Evolutionary conservation across 306 rosid genomes (phyloP), one percentile per base, ranked within the genome.

Genomic region (Erythrophleum fordii): DNA sequence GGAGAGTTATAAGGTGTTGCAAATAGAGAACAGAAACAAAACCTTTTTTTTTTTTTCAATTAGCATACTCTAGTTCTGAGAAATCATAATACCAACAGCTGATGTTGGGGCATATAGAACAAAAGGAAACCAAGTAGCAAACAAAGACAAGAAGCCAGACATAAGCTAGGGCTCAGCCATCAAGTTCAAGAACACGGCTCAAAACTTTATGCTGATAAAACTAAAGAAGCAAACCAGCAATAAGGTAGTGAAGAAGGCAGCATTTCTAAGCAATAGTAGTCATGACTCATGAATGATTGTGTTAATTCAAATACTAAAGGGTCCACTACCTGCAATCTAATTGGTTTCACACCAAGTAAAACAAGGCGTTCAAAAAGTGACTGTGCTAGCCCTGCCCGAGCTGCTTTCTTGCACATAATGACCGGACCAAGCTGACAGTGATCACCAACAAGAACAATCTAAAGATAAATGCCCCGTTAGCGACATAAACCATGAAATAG

Each of bases 381-480:
- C 79, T 95, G 99, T 5, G 99, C 99, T 58, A 95, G 81, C 64
- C 99, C 99, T 66, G 99, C 99, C 81, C 99, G 99, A 69, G 99
- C 99, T 17, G 99, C 99, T 90, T 95, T 95, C 87, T 95, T 95
- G 88, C 99, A 95, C 97, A 92, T 95, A 76, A 95, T 95, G 78
- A 95, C 99, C 17, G 99, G 99, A 86, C 99, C 99, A 83, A 95
- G 97, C 85, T 95, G 99, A 85, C 99, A 95, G 78, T 95, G 99
- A 67, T 95, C 99, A 48, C 99, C 99, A 78, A 95, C 99, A 78
- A 95, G 97, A 84, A 95, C 92, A 68, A 88, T 95, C 99, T 95
- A 81, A 17, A 84, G 42, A 78, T 51, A 80, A 79, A 71, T 70
- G 75, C 46, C 52, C 22, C n/a, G 52, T 85, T 82, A 83, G 67